Conservation (phyloP, 805 yeast species). For the Candida yuanshanica region DNA sequence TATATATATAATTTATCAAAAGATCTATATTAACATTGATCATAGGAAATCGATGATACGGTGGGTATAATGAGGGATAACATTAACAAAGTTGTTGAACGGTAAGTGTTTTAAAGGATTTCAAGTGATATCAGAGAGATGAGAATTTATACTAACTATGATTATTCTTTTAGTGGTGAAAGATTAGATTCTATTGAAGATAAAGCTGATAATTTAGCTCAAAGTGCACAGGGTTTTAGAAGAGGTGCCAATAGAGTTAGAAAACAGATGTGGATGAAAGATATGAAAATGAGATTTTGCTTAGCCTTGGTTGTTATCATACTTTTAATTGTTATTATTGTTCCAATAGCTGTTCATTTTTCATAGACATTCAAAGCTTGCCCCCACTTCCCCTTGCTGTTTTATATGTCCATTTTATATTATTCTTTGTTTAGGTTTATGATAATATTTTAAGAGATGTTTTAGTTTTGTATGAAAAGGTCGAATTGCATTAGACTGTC, state of each 20-base stretch:
- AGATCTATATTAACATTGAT: conserved; percentile 27
- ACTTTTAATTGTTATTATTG: conserved; percentile 78
- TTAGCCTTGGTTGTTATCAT: conserved; percentile 75
- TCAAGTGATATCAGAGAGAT: not conserved
- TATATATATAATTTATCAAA: too few relatives aligned
- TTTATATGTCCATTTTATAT: too few relatives aligned
- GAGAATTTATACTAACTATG: not conserved
- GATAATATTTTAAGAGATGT: too few relatives aligned
- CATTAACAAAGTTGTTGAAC: conserved; percentile 88
- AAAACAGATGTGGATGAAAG: conserved; percentile 99
- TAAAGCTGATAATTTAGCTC: conserved; percentile 88
- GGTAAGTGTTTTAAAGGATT: not conserved
- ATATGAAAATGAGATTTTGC: conserved; percentile 93
- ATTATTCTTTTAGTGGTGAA: conserved; percentile 59
- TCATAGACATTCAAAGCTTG: conserved; percentile 21
- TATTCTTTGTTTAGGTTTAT: too few relatives aligned
- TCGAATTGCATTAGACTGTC: too few relatives aligned
- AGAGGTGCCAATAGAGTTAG: conserved; percentile 96
- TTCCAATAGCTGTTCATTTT: conserved; percentile 91
- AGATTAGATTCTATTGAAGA: conserved; percentile 87
- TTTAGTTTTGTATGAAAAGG: too few relatives aligned
- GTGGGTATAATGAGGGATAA: conserved; percentile 97
- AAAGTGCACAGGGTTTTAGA: conserved; percentile 89
- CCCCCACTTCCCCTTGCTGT: not conserved
- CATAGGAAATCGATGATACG: conserved; percentile 83